These are phyloP conservation scores for Powellomyces hirtus DNA, from an alignment of 192 early-diverging fungal species.

Conservation along the genomic window DNA sequence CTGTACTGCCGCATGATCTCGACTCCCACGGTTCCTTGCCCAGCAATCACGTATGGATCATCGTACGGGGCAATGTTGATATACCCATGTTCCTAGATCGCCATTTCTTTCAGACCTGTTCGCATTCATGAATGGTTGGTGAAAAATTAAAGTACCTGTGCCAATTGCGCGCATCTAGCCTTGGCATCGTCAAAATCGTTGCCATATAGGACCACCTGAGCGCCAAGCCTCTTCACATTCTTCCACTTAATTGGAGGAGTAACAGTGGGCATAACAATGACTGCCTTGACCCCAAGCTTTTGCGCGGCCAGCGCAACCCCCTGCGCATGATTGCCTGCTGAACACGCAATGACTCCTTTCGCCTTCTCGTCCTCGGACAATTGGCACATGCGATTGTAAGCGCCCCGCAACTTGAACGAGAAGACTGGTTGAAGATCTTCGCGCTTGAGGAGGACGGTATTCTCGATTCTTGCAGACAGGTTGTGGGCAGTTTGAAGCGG, in stretches of 20 bases:
- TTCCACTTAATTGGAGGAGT: slow-evolving; percentile 80
- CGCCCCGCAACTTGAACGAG: slow-evolving; percentile 97
- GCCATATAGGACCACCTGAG: slow-evolving; percentile 84
- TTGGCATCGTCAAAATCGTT: slow-evolving; percentile 96
- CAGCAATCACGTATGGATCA: slow-evolving; percentile 98
- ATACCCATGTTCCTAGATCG: slow-evolving; percentile 56
- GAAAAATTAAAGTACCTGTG: slow-evolving; percentile 37
- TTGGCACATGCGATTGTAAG: slow-evolving; percentile 89
- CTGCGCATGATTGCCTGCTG: slow-evolving; percentile 98
- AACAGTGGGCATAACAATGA: slow-evolving; percentile 95
- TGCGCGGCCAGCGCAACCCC: slow-evolving; percentile 89
- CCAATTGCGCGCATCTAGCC: slow-evolving; percentile 73
- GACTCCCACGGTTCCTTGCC: slow-evolving; percentile 93
- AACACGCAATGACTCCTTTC: slow-evolving; percentile 93
- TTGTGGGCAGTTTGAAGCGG: slow-evolving; percentile 83
- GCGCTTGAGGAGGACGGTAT: slow-evolving; percentile 83
- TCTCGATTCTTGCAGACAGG: slow-evolving; percentile 67
- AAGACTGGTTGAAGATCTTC: slow-evolving; percentile 98
- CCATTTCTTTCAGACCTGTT: too few species aligned
- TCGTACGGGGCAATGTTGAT: slow-evolving; percentile 98
- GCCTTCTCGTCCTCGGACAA: slow-evolving; percentile 72
- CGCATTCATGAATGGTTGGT: background rate
- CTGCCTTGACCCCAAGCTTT: slow-evolving; percentile 87
- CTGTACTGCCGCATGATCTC: slow-evolving; percentile 64
- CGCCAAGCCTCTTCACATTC: slow-evolving; percentile 89